phyloP scores from a whole-genome alignment of 179 eudicot genomes.

The Spinacia oleracea region DNA sequence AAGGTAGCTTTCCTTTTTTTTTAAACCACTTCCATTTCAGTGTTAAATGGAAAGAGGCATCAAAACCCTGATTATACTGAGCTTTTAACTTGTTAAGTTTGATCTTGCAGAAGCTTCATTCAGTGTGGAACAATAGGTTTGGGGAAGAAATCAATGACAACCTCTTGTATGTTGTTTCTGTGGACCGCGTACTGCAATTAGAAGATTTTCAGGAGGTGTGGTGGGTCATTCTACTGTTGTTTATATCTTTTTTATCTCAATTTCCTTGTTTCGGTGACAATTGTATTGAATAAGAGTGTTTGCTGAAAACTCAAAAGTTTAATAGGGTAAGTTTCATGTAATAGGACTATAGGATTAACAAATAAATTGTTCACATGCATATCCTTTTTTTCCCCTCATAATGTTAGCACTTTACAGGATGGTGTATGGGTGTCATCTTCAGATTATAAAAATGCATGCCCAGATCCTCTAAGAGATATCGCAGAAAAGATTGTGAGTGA shows the following conservation, averaged over 20 bases:
- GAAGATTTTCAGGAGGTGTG: conserved; percentile 90
- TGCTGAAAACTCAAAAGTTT: not conserved
- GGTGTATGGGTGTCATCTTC: conserved; percentile 77
- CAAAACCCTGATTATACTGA: not conserved
- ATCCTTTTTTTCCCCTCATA: not conserved
- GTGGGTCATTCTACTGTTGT: conserved; percentile 22
- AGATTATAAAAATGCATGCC: conserved; percentile 72
- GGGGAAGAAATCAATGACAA: conserved; percentile 73
- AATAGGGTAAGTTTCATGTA: not conserved
- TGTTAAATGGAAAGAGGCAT: not conserved
- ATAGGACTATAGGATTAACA: too few species aligned
- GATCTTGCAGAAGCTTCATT: conserved; percentile 55
- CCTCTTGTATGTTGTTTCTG: conserved; percentile 59
- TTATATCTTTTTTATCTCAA: conserved; percentile 2
- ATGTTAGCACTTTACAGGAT: conserved; percentile 46
- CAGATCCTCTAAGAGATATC: conserved; percentile 84
- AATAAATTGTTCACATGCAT: not conserved
- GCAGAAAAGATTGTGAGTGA: conserved; percentile 73
- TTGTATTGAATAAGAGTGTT: not conserved
- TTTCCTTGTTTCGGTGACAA: not conserved
- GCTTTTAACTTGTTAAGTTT: conserved; percentile 13
- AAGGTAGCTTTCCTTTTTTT: conserved; percentile 41
- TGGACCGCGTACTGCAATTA: conserved; percentile 76
- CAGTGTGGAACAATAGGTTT: conserved; percentile 72
- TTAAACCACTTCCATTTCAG: not conserved